Base-by-base conservation (phyloP, 2,329 filamentous ascomycete genomes). In the Apiospora aurea region DNA sequence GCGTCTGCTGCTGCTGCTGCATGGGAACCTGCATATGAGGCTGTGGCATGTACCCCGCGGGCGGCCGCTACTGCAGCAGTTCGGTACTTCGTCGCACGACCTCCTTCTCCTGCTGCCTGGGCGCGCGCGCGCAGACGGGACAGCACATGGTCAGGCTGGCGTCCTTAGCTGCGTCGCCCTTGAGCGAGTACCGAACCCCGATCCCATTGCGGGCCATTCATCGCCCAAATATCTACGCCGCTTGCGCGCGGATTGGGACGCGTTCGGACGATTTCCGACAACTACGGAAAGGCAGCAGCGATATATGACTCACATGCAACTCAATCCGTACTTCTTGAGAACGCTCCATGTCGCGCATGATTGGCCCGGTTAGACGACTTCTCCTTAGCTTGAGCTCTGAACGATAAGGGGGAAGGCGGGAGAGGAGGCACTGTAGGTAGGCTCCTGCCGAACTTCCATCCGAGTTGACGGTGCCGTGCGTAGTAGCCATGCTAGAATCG, bases 71-170 rank as follows among this genome's bases (percentile, higher is more conserved):
- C 29, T 11, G 26, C 16, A 8, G 29, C 29, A 24, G 57, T 29
- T 38, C 29, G 6, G 26, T 14, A 24, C 10, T 68, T 46, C 67
- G 67, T 68, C 67, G 43, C 46, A 49, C 14, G 4, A 68, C 67
- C 29, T 68, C 67, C 67, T 38, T 47, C 43, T 68, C 57, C 67
- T 68, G 41, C 41, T 38, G 41, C 66, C 66, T 67, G 41, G 10
- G 46, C 67, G n/a, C 47, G 67, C 14, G 29, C 67, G 46, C 67
- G 29, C 41, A 68, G 41, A 68, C 67, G 67, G 67, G 41, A 14
- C 67, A 68, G 41, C 67, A 68, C 43, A 24, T 1, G 14, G 67
- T 47, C 67, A 46, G 46, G 41, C 47, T 46, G 67, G 41, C 67
- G 18, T 68, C 67, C 41, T 68, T 41, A 41, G 67, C 67, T 7